Base-by-base conservation (phyloP, 805 yeast genomes). In the Ogataea polymorpha region DNA sequence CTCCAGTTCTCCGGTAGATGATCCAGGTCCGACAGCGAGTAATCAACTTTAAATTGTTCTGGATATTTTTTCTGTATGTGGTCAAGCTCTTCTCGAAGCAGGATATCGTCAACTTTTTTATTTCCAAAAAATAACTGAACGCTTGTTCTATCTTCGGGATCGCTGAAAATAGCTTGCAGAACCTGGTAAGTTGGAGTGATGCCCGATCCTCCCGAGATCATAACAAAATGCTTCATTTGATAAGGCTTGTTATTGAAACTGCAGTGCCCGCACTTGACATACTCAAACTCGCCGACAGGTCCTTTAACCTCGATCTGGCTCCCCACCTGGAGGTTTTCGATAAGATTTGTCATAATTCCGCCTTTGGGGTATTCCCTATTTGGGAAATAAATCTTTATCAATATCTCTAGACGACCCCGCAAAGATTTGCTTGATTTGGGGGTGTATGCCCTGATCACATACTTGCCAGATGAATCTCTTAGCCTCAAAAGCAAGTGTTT, bases 151-250 rank as follows among this genome's bases (percentile, higher is more conserved):
- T 72, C 77, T 14, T 64, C 66, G 6, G 70, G 69, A 55, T 68
- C 66, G 5, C 18, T 12, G 42, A 70, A 58, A 46, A 75, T 69
- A 54, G 70, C 75, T 43, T 70, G 68, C 37, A 75, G 51, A 53
- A 75, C 71, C 56, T 74, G 79, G 57, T 70, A 75, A 52, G 72
- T 71, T 15, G 80, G 80, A 21, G 80, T 73, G 54, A 75, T 74
- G 37, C 80, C 80, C 23, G 76, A 61, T 40, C 80, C 80, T 45
- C 79, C 80, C 39, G 77, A 75, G 50, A 75, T 67, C 67, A 75
- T 71, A 21, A 72, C 56, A 51, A 75, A 51, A 3, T 56, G 46
- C 12, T 53, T 46, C 23, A 50, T 49, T 11, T 42, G 37, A 2
- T 46, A 42, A 7, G 20, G 21, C 9, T 44, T 41, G 15, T 46